phyloP scores from a whole-genome alignment of 164 flowering plant species.

The Dillenia turbinata region DNA sequence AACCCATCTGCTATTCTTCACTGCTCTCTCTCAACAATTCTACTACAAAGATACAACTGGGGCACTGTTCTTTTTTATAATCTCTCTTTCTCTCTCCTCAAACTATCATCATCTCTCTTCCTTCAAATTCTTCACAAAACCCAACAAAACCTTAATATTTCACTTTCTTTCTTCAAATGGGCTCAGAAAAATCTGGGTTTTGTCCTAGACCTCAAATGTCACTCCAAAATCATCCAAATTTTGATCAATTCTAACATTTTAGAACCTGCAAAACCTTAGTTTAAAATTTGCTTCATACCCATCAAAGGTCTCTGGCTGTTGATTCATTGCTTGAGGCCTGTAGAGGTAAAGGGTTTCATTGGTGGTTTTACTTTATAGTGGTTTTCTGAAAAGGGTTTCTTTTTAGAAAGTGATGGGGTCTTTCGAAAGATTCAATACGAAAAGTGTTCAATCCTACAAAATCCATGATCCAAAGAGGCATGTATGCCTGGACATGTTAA shows the following conservation, averaged over 20 bases:
- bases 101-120: constrained; percentile 45
- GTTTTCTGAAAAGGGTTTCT: constrained; percentile 38
- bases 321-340: constrained; percentile 29
- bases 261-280: constrained; percentile 31
- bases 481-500: too few relatives aligned
- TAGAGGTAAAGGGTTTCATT: constrained; percentile 24
- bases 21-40: constrained; percentile 42
- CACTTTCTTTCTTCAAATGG: constrained; percentile 65
- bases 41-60: constrained; percentile 59
- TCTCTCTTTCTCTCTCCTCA: constrained; percentile 39
- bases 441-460: too few relatives aligned
- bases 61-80: constrained; percentile 28
- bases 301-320: constrained; percentile 24
- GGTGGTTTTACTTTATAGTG: constrained; percentile 42
- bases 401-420: too few relatives aligned
- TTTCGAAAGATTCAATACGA: too few relatives aligned
- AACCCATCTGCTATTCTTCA: too few relatives aligned
- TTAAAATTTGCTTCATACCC: constrained; percentile 29
- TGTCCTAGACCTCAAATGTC: constrained; percentile 45
- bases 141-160: constrained; percentile 43
- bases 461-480: too few relatives aligned
- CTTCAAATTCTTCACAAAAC: constrained; percentile 47
- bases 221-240: constrained; percentile 30
- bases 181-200: constrained; percentile 37
- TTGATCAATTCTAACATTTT: constrained; percentile 27